phyloP scores from a whole-genome alignment of 2,329 filamentous ascomycete species.

The Aspergillus cejpii region DNA sequence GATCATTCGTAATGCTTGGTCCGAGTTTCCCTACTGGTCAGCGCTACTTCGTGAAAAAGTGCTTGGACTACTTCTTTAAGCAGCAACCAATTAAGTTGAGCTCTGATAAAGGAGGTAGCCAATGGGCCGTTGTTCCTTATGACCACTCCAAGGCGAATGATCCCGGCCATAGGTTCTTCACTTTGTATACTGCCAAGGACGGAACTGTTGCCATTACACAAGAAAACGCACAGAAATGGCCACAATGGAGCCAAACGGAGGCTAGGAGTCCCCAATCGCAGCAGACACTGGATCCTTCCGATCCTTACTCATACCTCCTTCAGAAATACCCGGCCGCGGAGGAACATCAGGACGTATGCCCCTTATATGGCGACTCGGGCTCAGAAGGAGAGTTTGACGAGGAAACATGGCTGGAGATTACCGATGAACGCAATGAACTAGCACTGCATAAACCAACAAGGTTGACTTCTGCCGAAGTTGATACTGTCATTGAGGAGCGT shows the following conservation, averaged over 20 bases:
- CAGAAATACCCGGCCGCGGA: conserved; percentile 39
- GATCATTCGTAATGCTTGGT: conserved; percentile 21
- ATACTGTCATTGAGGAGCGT: conserved; percentile 48
- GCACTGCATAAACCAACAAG: conserved; percentile 21
- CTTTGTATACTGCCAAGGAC: conserved; percentile 24
- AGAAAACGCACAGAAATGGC: conserved; percentile 26
- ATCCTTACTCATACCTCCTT: conserved; percentile 33
- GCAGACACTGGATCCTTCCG: conserved; percentile 4
- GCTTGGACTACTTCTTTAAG: conserved; percentile 23
- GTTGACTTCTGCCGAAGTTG: conserved; percentile 46
- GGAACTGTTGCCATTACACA: conserved; percentile 21
- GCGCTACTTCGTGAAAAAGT: conserved; percentile 28
- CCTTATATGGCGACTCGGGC: conserved; percentile 51
- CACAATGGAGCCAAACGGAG: conserved; percentile 16
- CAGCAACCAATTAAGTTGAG: conserved; percentile 21
- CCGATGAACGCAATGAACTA: conserved; percentile 42
- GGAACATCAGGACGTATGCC: conserved; percentile 42
- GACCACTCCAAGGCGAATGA: conserved; percentile 10
- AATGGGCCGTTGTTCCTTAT: conserved; percentile 28
- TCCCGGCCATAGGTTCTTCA: conserved; percentile 20
- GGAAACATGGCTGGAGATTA: conserved; percentile 56
- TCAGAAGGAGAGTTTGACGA: conserved; percentile 51
- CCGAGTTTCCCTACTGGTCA: conserved; percentile 20
- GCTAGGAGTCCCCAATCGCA: background rate
- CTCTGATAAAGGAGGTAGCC: conserved; percentile 13